Evolutionary conservation across 2,329 filamentous ascomycete genomes (phyloP), one percentile per base, ranked within the genome.

Genomic region (Verticillium tricorpus): DNA sequence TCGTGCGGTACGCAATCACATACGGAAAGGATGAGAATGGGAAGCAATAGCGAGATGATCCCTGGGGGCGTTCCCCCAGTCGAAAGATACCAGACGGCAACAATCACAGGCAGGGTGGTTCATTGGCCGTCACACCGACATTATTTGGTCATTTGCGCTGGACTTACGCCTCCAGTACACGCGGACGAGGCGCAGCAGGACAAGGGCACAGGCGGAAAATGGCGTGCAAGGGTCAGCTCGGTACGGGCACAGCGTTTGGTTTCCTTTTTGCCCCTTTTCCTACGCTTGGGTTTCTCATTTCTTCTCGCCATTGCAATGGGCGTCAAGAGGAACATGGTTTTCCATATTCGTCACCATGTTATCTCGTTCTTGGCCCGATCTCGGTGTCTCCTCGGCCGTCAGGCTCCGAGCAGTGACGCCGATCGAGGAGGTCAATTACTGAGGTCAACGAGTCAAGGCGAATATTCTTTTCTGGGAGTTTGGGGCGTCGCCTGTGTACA

Each of bases 181-280:
- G 19, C 19, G 45, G 19, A 52, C 45, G 45, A 52, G 45, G 45
- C 45, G 45, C 45, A 52, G 45, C 45, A 52, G 45, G 45, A 52
- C n/a, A 52, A 52, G 45, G 45, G n/a, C 45, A 22, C 19, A 52
- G 45, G 45, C 45, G 19, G 45, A 52, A 52, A 52, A 52, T 52
- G 45, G 45, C 45, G 45, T 22, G 45, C 37, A 52, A 52, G 45
- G 45, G 19, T 52, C 19, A 19, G 45, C 45, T 52, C 45, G 45
- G 45, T 52, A 52, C 12, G 45, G 45, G 45, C 45, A 19, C 9
- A 52, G 45, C 45, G 45, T 52, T 52, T 52, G n/a, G 19, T 22
- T 52, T 52, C 19, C 45, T 34, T 52, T 64, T 61, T 57, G 57
- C 62, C 39, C 17, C 60, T 50, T 64, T 62, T 25, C n/a, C 25